These are phyloP conservation scores for Prunus mume DNA, from an alignment of 306 rosid species.

Conservation along the genomic window DNA sequence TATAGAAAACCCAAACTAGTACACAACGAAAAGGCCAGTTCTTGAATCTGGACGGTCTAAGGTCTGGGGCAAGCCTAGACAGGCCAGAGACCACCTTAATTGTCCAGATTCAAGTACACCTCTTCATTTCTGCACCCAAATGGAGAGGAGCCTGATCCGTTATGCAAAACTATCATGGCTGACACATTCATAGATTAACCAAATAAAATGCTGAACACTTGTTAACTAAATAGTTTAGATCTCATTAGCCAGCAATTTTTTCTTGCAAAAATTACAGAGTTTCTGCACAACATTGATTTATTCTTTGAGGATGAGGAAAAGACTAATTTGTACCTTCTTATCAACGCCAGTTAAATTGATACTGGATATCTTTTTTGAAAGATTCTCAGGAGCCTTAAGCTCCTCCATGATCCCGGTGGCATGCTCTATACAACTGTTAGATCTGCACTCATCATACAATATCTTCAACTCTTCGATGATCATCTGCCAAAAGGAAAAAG, in stretches of 20 bases:
- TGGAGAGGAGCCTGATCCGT: not conserved
- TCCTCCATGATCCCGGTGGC: conserved; percentile 56
- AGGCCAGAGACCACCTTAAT: not conserved
- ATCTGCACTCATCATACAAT: conserved; percentile 47
- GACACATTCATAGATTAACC: not conserved
- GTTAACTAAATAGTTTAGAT: not conserved
- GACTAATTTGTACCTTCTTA: conserved; percentile 36
- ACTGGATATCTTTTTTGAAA: conserved; percentile 43
- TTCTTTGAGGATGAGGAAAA: not conserved
- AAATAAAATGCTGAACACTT: not conserved
- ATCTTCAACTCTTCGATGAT: conserved; percentile 45
- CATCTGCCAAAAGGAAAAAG: conserved; percentile 20
- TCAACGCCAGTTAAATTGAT: conserved; percentile 35
- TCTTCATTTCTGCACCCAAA: not conserved
- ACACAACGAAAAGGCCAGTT: not conserved
- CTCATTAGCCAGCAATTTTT: not conserved
- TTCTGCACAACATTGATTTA: not conserved
- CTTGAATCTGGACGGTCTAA: conserved; percentile 1
- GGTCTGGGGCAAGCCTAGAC: not conserved
- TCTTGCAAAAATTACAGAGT: not conserved
- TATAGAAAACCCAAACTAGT: not conserved
- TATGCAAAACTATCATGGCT: not conserved
- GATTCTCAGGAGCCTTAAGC: conserved; percentile 53
- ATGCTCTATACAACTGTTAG: conserved; percentile 55
- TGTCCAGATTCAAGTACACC: not conserved